These are phyloP conservation scores for Cryptosporidium muris DNA, from an alignment of 169 alveolate species.

Conservation along the genomic window DNA sequence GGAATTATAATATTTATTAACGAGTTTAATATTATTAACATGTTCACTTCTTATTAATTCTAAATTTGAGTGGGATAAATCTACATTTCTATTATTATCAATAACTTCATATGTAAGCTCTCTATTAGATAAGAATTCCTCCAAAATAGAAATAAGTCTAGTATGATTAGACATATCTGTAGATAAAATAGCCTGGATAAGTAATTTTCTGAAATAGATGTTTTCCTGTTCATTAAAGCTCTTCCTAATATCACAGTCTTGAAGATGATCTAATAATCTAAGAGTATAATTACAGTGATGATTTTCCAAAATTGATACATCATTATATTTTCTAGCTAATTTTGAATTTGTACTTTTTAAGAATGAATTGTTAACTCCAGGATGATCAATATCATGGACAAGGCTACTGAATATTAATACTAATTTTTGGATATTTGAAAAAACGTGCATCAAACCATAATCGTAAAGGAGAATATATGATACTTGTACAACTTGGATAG, in stretches of 20 bases:
- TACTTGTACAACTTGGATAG: constrained; percentile 84
- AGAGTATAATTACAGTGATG: constrained; percentile 77
- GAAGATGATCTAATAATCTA: constrained; percentile 22
- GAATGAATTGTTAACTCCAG: constrained; percentile 82
- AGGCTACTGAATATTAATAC: constrained; percentile 81
- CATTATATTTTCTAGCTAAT: constrained; percentile 80
- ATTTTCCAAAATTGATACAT: constrained; percentile 81
- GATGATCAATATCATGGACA: constrained; percentile 86
- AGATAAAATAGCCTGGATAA: constrained; percentile 76
- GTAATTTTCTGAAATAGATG: constrained; percentile 72
- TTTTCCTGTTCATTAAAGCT: constrained; percentile 72
- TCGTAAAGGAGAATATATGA: constrained; percentile 71
- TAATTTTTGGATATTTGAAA: constrained; percentile 75
- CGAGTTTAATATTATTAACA: not conserved
- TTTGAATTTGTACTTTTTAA: constrained; percentile 73
- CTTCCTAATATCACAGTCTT: constrained; percentile 72
- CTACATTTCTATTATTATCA: not conserved
- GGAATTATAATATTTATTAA: not conserved
- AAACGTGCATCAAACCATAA: constrained; percentile 64
- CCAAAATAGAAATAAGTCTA: constrained; percentile 5
- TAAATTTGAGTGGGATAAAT: not conserved
- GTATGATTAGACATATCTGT: constrained; percentile 79
- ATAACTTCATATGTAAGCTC: too few species aligned
- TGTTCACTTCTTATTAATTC: not conserved
- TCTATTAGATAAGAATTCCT: constrained; percentile 25